A percentile compares a stretch with the other conserved stretches of the same genome.
Evolutionary conservation across 306 rosid genomes (phyloP).

Genomic region (Urtica urens): DNA sequence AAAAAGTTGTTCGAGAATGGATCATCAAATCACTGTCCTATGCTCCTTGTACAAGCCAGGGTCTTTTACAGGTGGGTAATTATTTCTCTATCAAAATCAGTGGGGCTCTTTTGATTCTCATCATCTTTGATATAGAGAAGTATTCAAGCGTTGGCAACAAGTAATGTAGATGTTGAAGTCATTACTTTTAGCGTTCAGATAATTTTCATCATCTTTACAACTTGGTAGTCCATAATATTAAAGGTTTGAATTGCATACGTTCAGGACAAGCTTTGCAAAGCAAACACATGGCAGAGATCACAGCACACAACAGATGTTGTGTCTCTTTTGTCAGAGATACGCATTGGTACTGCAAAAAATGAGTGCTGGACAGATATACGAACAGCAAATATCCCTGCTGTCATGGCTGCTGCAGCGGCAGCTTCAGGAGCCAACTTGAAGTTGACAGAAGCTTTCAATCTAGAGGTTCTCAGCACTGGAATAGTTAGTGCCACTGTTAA

Average conservation of each 20-base stretch:
- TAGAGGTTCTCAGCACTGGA: slow-evolving; percentile 95
- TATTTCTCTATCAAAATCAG: not conserved
- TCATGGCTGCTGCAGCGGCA: slow-evolving; percentile 95
- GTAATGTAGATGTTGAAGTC: not conserved
- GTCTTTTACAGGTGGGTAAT: slow-evolving; percentile 85
- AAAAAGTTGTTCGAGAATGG: slow-evolving; percentile 94
- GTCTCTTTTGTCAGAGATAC: slow-evolving; percentile 84
- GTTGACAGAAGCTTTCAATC: slow-evolving; percentile 75
- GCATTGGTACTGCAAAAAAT: slow-evolving; percentile 84
- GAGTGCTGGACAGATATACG: slow-evolving; percentile 71
- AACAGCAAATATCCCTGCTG: slow-evolving; percentile 89
- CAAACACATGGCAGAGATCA: slow-evolving; percentile 88
- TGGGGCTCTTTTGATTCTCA: no score
- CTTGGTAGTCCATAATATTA: slow-evolving; percentile 8
- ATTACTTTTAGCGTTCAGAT: not conserved
- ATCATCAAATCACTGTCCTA: slow-evolving; percentile 76
- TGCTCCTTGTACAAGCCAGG: slow-evolving; percentile 98
- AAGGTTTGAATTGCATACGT: slow-evolving; percentile 6
- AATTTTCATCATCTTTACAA: not conserved
- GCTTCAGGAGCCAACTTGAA: slow-evolving; percentile 90
- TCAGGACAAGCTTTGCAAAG: slow-evolving; percentile 93
- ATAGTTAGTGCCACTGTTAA: slow-evolving; percentile 78
- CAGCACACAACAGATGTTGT: slow-evolving; percentile 89
- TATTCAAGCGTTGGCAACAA: no score
- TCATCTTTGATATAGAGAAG: no score